Base-by-base conservation (phyloP, 2,329 filamentous ascomycete genomes). In the Fusarium musae region DNA sequence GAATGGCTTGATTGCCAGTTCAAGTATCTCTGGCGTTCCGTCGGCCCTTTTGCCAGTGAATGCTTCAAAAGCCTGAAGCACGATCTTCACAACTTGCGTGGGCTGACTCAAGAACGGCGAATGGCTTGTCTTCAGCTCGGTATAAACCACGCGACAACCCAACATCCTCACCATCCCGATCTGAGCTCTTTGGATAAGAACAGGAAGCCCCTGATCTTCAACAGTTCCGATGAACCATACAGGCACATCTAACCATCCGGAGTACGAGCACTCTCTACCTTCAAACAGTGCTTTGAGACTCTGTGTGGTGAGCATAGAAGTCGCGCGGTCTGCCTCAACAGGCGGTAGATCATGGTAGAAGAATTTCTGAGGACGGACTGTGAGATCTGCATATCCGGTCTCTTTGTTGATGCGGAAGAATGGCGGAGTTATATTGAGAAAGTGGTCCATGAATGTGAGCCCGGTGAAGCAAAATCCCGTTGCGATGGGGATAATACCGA, bases 261-360 rank as follows among this genome's bases (percentile, higher is more conserved):
- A 56, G 39, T 61, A 61, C 1, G 59, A 26, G 11, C 17, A 17
- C 23, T 56, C 49, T 3, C 59, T 21, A 0, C 59, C 59, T 44
- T 56, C 30, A 26, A 44, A 61, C 5, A 61, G 6, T 37, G 59
- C 59, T 44, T 26, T 61, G 2, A 61, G 59, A 11, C 49, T 61
- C 44, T 61, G 59, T 3, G 59, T 61, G n/a, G 30, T 56, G n/a
- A 61, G 59, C 59, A 56, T 61, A 0, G 59, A 61, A 17, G 59
- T 21, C 6, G 15, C 17, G 13, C 39, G 21, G 3, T 61, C 49
- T 21, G 59, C 59, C 16, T 61, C 59, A 4, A 32, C 32, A 2
- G 59, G 49, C 1, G 39, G 26, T 7, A 61, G 30, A 32, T 57
- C 59, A 16, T 56, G 37, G 16, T 61, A 61, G 32, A 61, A 61